Base-by-base conservation (phyloP, 169 alveolate species). In the Theileria annulata region DNA sequence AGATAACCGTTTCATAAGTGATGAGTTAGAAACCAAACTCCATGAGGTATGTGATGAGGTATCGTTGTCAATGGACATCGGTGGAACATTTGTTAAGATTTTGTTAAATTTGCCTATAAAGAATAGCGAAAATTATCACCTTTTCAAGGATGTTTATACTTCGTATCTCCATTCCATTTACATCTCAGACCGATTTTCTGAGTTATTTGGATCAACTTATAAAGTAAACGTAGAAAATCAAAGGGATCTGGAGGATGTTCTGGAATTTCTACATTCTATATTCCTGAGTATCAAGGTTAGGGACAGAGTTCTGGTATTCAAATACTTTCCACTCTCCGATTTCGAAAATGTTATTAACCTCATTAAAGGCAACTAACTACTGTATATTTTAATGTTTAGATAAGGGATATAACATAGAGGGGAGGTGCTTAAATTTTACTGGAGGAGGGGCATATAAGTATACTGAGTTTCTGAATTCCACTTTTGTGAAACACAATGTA, bases 371-470 rank as follows among this genome's bases (percentile, higher is more conserved):
- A 74, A 21, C 72, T 23, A 49, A 21, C 21, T 15, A 25, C 15
- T 30, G 1, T 59, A 31, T 49, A 56, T 8, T 19, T 25, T 12
- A 21, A 56, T 21, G 27, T 13, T 25, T 51, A 79, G 87, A 12
- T 17, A 49, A 51, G 27, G 33, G 68, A 25, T 9, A 71, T 25
- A 33, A 31, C 4, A 63, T 2, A 17, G 56, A 37, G 17, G 74
- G 62, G 19, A 64, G 48, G 0, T 25, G 27, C 3, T 42, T 81
- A n/a, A 35, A 66, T 63, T 71, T 75, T 5, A 83, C 90, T 3
- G 90, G 90, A 21, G 90, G 90, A 5, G 86, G 85, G 0, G 62
- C 81, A 4, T 79, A 48, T 60, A 83, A 83, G 73, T 59, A 70
- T 35, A 19, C 23, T 4, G 58, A 58, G 25, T 28, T 35, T 31